Evolutionary conservation across 495 filamentous ascomycete species (phyloP), one percentile per base, ranked within the genome.

Genomic region (Aspergillus mulundensis): DNA sequence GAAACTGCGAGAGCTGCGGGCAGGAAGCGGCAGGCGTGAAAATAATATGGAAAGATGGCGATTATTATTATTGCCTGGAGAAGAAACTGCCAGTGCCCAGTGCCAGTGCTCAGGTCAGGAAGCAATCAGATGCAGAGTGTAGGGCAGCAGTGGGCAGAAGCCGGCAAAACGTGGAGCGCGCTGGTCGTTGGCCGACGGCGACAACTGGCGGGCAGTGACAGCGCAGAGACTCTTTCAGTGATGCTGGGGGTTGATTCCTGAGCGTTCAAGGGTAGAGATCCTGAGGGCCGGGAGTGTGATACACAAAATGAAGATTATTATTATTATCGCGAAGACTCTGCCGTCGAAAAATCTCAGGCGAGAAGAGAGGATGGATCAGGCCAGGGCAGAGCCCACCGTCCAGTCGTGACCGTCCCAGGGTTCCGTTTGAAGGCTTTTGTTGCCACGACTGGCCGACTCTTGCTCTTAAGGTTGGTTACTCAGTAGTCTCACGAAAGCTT

Each of bases 141-240:
- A 53, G 50, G 48, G 50, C 38, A 41, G 41, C 43, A 47, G 34
- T 32, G 57, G 57, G 61, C 54, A 57, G 58, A n/a, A 54, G 57
- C n/a, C 38, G 50, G 21, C 46, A 60, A 65, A 60, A 65, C 62
- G 62, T 65, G 62, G 59, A 65, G 62, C 57, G 59, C 45, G 58
- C 51, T 42, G 48, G 20, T 38, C 43, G 38, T 25, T 46, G 43
- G 58, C 56, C 38, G 56, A 41, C 7, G 28, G 36, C 58, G 56
- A 62, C 63, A 60, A 50, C 46, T 66, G 56, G 61, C 61, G 49
- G 58, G 41, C 54, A 61, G 44, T 55, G 62, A 65, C 62, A 65
- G 62, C 62, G 57, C 62, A 65, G 53, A 58, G 7, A 30, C 10
- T 36, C 32, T 36, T 10, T 36, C 12, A 14, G 12, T 14, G 32